Evolutionary conservation across 805 yeast genomes (phyloP), one percentile per base, ranked within the genome.

Genomic region (Debaryomyces prosopidis): DNA sequence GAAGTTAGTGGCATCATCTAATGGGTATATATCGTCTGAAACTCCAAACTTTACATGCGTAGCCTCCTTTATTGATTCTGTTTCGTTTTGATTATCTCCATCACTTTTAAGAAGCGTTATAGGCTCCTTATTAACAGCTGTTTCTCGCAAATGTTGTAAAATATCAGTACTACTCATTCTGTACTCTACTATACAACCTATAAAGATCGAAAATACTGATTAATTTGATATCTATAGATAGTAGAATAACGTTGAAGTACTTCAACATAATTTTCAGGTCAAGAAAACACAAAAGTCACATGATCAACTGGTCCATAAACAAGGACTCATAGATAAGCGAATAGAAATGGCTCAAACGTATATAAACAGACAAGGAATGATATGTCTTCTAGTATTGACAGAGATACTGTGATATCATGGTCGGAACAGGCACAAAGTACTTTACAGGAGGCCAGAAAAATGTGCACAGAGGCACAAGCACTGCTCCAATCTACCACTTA

Each of bases 1-100:
- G 57, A 85, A 85, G 41, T 76, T 74, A 9, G 91, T 84, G n/a
- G 51, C 49, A 10, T 69, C 62, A 51, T 77, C 71, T 43, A 86
- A 63, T 31, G 69, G 59, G 49, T 43, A 66, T 11, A 28, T 17
- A 3, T 49, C 46, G 4, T 48, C 51, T 26, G 58, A 63, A 10
- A 42, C 42, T 28, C 68, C 73, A 17, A 72, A 55, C 45, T 55
- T 54, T 35, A 67, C 69, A 41, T 63, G 62, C 10, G 66, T 57
- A 37, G 76, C 76, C 5, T 65, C 68, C 39, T 61, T 59, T 36
- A 71, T 66, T 17, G 62, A 52, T 9, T 59, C 65, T 0, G 60
- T 50, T 5, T 18, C 20, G n/a, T 43, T 46, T 34, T 45, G 40
- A 9, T 28, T 37, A 28, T 51, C 48, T 3, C 40, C 54, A 4